Evolutionary conservation across 805 yeast genomes (phyloP).

Genomic region (Kodamaea neixiangensis): DNA sequence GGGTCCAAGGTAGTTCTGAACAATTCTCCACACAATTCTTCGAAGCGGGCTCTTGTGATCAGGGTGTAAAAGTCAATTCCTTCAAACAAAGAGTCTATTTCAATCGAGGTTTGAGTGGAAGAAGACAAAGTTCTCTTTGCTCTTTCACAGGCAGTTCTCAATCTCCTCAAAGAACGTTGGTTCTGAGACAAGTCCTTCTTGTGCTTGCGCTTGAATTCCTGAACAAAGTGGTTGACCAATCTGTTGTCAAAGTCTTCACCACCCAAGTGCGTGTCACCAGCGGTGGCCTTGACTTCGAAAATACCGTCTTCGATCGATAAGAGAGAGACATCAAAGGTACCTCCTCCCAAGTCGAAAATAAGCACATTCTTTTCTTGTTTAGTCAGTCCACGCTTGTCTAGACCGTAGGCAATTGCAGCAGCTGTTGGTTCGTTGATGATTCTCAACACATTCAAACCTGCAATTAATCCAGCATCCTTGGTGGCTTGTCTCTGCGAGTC

Average conservation of each 20-base stretch:
- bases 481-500: constrained; percentile 49
- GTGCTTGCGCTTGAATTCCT: constrained; percentile 94
- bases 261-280: constrained; percentile 97
- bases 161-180: constrained; percentile 85
- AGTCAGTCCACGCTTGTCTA: constrained; percentile 44
- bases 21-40: constrained; percentile 89
- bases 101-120: constrained; percentile 93
- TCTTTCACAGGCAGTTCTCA: constrained; percentile 97
- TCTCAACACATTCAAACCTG: constrained; percentile 48
- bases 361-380: constrained; percentile 86
- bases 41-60: constrained; percentile 95
- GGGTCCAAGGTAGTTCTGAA: constrained; percentile 95
- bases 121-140: constrained; percentile 96
- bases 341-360: constrained; percentile 96
- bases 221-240: constrained; percentile 83
- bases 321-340: constrained; percentile 92
- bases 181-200: constrained; percentile 79
- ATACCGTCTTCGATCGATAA: constrained; percentile 89
- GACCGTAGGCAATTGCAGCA: constrained; percentile 48
- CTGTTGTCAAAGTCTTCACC: constrained; percentile 95
- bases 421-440: constrained; percentile 49
- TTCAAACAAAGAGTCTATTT: constrained; percentile 91
- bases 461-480: constrained; percentile 46
- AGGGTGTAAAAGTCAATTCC: constrained; percentile 96
- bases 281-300: constrained; percentile 89